These are phyloP conservation scores for Blastobotrys muscicola DNA, from an alignment of 805 yeast genomes.

Conservation along the genomic window DNA sequence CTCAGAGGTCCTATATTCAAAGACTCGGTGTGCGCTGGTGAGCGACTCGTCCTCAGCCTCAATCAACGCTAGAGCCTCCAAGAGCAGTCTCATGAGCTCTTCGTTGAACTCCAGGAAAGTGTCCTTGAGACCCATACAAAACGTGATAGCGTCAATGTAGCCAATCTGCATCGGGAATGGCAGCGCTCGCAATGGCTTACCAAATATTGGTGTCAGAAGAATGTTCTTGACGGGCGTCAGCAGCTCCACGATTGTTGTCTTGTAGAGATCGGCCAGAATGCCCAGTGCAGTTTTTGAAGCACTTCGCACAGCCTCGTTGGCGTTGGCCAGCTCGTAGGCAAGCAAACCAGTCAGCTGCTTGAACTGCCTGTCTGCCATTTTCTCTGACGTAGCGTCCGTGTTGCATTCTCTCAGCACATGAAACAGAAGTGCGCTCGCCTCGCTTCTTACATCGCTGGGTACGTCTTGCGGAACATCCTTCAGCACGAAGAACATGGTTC, in stretches of 20 bases:
- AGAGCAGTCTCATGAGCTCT: slow-evolving; percentile 71
- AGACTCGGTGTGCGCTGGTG: slow-evolving; percentile 74
- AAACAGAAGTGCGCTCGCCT: slow-evolving; percentile 60
- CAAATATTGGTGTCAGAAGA: slow-evolving; percentile 85
- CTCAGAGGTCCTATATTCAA: slow-evolving; percentile 81
- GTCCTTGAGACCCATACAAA: slow-evolving; percentile 70
- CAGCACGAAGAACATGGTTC: slow-evolving; percentile 81
- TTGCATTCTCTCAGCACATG: slow-evolving; percentile 60
- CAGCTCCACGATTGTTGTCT: slow-evolving; percentile 60
- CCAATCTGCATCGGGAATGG: slow-evolving; percentile 99
- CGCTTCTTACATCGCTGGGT: slow-evolving; percentile 64
- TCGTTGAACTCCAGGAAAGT: slow-evolving; percentile 82
- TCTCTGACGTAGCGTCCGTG: slow-evolving; percentile 47
- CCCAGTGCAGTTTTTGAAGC: slow-evolving; percentile 67
- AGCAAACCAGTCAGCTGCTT: slow-evolving; percentile 78
- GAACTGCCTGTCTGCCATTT: slow-evolving; percentile 61
- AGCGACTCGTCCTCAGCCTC: slow-evolving; percentile 97
- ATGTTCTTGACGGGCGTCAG: slow-evolving; percentile 77
- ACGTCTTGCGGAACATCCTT: slow-evolving; percentile 86
- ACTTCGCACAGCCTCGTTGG: slow-evolving; percentile 71
- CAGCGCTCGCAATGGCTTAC: slow-evolving; percentile 90
- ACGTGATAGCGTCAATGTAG: slow-evolving; percentile 93
- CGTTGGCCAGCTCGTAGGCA: slow-evolving; percentile 86
- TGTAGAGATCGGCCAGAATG: slow-evolving; percentile 60
- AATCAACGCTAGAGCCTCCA: slow-evolving; percentile 87